phyloP scores from a whole-genome alignment of 2,329 filamentous ascomycete genomes.

The Fusarium aywerte region DNA sequence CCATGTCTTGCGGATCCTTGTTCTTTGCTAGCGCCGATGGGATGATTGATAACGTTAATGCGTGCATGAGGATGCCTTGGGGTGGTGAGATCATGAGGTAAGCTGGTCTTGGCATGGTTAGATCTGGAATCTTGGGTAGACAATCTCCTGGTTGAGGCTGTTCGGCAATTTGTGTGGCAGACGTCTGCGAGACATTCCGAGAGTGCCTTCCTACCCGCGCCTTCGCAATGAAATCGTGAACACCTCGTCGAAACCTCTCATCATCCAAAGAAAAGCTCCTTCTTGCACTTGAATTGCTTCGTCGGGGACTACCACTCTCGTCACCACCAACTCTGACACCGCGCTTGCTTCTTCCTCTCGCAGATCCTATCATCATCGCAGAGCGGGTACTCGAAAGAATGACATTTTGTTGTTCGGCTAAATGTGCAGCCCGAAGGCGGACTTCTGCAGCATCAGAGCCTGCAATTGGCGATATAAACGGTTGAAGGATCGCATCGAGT shows the following conservation, averaged over 20 bases:
- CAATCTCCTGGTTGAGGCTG: conserved; percentile 37
- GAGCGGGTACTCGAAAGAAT: conserved; percentile 54
- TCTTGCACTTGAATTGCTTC: conserved; percentile 53
- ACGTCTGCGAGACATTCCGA: conserved; percentile 25
- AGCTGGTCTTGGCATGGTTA: conserved; percentile 56
- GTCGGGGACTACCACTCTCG: conserved; percentile 55
- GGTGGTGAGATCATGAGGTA: conserved; percentile 77
- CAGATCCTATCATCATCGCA: conserved; percentile 46
- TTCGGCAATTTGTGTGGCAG: conserved; percentile 7
- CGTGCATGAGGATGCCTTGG: conserved; percentile 66
- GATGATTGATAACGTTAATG: conserved; percentile 70
- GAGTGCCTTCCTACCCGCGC: conserved; percentile 47
- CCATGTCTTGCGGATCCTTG: conserved; percentile 42
- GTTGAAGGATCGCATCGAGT: conserved; percentile 65
- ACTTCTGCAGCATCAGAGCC: conserved; percentile 75
- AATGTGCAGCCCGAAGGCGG: conserved; percentile 72
- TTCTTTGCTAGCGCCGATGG: conserved; percentile 46
- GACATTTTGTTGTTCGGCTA: conserved; percentile 71
- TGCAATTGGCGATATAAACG: conserved; percentile 64
- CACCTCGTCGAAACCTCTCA: conserved; percentile 59
- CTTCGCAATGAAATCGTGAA: conserved; percentile 60
- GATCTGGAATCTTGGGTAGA: conserved; percentile 49
- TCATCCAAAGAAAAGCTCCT: conserved; percentile 57
- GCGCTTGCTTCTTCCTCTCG: conserved; percentile 45
- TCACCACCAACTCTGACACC: conserved; percentile 63